These are phyloP conservation scores for Aspergillus taichungensis DNA, from an alignment of 495 filamentous ascomycete genomes.

Conservation along the genomic window DNA sequence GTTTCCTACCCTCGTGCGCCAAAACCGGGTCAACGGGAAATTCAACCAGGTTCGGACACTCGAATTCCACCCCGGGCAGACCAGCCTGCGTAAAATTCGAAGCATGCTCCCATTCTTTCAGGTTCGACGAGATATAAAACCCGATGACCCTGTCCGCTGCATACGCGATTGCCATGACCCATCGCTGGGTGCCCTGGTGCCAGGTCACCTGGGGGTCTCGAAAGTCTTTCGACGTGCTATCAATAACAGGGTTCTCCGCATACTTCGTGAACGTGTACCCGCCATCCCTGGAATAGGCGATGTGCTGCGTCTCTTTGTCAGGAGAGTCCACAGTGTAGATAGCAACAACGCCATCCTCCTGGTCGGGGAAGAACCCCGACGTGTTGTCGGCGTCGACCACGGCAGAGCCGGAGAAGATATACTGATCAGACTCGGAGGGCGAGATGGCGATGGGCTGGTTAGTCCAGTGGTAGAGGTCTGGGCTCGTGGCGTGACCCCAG, in stretches of 20 bases:
- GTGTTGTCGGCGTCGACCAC: slow-evolving; percentile 45
- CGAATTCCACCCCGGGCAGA: slow-evolving; percentile 39
- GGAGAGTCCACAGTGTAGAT: slow-evolving; percentile 40
- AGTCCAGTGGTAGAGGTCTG: slow-evolving; percentile 43
- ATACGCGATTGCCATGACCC: slow-evolving; percentile 43
- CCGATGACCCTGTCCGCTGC: slow-evolving; percentile 39
- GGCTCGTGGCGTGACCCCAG: slow-evolving; percentile 45
- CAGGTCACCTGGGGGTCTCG: slow-evolving; percentile 47
- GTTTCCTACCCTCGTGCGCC: slow-evolving; percentile 23
- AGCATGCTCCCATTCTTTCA: slow-evolving; percentile 40
- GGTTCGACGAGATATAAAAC: slow-evolving; percentile 40
- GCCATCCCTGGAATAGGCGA: slow-evolving; percentile 43
- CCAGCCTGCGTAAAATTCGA: slow-evolving; percentile 41
- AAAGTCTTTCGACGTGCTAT: slow-evolving; percentile 29
- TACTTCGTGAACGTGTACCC: slow-evolving; percentile 45
- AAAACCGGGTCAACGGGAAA: slow-evolving; percentile 14
- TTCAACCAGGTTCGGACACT: slow-evolving; percentile 40
- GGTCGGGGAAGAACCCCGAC: slow-evolving; percentile 44
- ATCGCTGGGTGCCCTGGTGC: slow-evolving; percentile 31
- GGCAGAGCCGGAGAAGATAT: slow-evolving; percentile 40
- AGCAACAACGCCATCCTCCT: slow-evolving; percentile 43
- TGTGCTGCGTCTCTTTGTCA: slow-evolving; percentile 34
- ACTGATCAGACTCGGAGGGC: slow-evolving; percentile 24
- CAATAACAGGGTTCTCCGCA: slow-evolving; percentile 39
- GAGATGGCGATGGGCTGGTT: slow-evolving; percentile 46